Evolutionary conservation across 192 early-diverging fungal genomes (phyloP), one percentile per base, ranked within the genome.

Genomic region (Coemansia asiatica): DNA sequence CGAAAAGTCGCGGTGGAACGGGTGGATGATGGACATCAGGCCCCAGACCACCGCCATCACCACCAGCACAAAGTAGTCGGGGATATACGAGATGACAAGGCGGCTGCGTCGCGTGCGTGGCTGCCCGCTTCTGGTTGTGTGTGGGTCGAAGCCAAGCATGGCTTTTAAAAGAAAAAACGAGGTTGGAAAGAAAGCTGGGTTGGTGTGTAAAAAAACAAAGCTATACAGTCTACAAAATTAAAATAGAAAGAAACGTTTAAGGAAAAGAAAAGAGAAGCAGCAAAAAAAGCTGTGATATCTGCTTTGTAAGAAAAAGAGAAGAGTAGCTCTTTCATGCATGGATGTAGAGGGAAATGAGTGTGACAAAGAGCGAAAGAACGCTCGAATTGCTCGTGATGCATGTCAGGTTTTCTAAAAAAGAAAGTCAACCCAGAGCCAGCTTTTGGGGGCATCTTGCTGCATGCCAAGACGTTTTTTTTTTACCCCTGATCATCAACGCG

Each of bases 1-100:
- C 22, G 87, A 89, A 61, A 94, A 94, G 47, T 87, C 74, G 65
- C 90, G 84, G 58, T 90, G 86, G 76, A 86, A 91, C 1, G 91
- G 91, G 15, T 83, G 64, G 2, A 87, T 60, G 4, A 58, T 72
- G 48, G 87, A 87, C 7, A 92, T 56, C 21, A 71, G 66, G 38
- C 84, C 84, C 75, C 88, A 91, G 28, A 79, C 62, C 0, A 69
- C 68, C 0, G 86, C 74, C 78, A 90, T 84, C 27, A 82, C 60
- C 18, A 87, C 56, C 4, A 90, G 76, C 18, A 90, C 60, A 9
- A 84, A 46, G 69, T 88, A 88, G 79, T 84, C 83, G 48, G 66
- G 76, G 71, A 67, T 68, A 62, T 74, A 79, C 22, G 70, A 84
- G 69, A 72, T 72, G 23, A 76, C 64, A 62, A 72, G 74, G 33